Conservation (phyloP, 2,329 filamentous ascomycete species). For the Parafenestella ontariensis region DNA sequence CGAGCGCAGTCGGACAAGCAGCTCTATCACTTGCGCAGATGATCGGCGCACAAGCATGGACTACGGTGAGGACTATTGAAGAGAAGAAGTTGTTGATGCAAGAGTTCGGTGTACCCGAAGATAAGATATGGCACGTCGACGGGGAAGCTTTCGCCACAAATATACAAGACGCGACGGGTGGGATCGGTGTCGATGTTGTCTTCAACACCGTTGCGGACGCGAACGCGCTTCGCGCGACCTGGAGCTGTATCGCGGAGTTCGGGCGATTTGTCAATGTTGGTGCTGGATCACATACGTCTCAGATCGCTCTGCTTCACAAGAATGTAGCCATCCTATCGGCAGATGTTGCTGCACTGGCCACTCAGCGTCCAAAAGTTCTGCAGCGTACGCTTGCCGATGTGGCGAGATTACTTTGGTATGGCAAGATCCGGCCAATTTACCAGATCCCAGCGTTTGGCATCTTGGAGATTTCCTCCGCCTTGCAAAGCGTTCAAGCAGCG, state of each 20-base stretch:
- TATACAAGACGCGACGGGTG: constrained; percentile 33
- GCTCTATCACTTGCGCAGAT: constrained; percentile 33
- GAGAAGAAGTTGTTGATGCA: constrained; percentile 29
- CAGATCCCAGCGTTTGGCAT: constrained; percentile 17
- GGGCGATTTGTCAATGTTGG: constrained; percentile 24
- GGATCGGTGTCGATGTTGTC: constrained; percentile 46
- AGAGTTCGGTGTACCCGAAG: constrained; percentile 28
- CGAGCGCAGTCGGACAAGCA: constrained; percentile 39
- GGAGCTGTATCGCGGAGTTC: constrained; percentile 53
- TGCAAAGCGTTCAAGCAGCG: constrained; percentile 18
- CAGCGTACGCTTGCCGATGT: constrained; percentile 25
- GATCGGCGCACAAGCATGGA: constrained; percentile 29
- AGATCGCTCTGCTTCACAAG: constrained; percentile 8
- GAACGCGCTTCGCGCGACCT: constrained; percentile 44
- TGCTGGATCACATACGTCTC: not conserved
- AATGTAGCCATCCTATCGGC: constrained; percentile 21
- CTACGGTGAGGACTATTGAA: constrained; percentile 31
- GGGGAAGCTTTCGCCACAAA: constrained; percentile 31
- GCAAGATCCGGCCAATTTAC: constrained; percentile 16
- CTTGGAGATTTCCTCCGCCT: constrained; percentile 17
- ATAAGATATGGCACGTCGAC: constrained; percentile 40
- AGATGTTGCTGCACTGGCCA: constrained; percentile 17
- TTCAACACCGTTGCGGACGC: constrained; percentile 36
- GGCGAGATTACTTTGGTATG: constrained; percentile 21
- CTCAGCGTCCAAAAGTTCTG: constrained; percentile 19